Evolutionary conservation across 371 early-diverging fungal species (phyloP), one percentile per base, ranked within the genome.

Genomic region (Mortierella polycephala): DNA sequence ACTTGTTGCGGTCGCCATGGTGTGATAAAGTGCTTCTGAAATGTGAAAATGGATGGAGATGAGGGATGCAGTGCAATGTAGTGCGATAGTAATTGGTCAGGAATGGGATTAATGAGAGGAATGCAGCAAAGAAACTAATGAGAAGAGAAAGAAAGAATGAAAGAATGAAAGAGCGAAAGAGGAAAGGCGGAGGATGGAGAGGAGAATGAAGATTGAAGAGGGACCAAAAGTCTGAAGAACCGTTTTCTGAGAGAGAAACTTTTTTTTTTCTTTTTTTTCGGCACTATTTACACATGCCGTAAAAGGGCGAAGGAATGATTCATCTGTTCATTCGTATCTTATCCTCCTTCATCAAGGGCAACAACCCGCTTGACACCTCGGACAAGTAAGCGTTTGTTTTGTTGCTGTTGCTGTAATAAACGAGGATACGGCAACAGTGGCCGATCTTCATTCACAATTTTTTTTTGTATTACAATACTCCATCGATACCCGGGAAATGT

Each of bases 1-100:
- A 64, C 57, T 50, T 62, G 63, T 20, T 44, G 62, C 56, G 20
- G 71, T 60, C 49, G 66, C 62, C 39, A 60, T 51, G 46, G 54
- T 64, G 53, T 53, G 53, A 54, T 65, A 40, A 47, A 44, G 30
- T 4, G 30, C 4, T 30, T 30, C 4, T 2, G 30, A 30, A 30
- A 30, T 30, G 30, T 30, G 30, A 12, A 59, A 40, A 16, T 58
- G 37, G 41, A 16, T 18, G n/a, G 39, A n/a, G n/a, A n/a, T 12
- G 21, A 42, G 8, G 12, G n/a, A 39, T 21, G 59, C 10, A 12
- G 21, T 20, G 21, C 13, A 47, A 61, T 61, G 50, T 39, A 61
- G 39, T 18, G 37, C 21, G 12, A 37, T 3, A 6, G 5, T 20
- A 54, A 23, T 30, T n/a, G 13, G n/a, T 30, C 30, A 30, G 30